phyloP scores from a whole-genome alignment of 805 yeast genomes.

The Blastobotrys chiropterorum region DNA sequence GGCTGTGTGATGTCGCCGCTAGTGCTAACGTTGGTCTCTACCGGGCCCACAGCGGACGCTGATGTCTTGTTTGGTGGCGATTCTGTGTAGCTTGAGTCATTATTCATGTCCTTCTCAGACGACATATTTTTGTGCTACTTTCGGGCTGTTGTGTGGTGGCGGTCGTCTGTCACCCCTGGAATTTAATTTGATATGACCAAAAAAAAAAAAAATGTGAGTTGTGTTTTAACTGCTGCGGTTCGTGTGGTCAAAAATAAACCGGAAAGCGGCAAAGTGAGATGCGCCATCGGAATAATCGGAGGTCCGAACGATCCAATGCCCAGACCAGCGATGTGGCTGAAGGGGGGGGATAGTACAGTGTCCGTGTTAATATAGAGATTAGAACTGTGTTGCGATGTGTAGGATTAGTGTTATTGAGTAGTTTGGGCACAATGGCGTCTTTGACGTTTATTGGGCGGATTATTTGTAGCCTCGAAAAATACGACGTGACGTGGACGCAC shows the following conservation, averaged over 20 bases:
- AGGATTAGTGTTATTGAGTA: neutral
- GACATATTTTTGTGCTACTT: no score
- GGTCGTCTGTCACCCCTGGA: neutral
- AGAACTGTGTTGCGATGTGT: no score
- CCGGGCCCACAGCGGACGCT: neutral
- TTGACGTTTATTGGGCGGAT: neutral
- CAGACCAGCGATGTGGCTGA: no score
- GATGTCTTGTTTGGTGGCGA: neutral
- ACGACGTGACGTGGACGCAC: no score
- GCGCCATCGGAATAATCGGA: neutral
- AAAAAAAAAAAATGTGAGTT: neutral
- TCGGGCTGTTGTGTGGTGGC: no score
- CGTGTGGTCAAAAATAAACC: neutral
- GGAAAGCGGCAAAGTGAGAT: neutral
- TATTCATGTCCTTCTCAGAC: neutral
- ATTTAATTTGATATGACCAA: no score
- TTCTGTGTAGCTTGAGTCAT: neutral
- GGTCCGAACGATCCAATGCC: no score
- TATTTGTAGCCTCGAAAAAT: no score
- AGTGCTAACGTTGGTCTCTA: neutral
- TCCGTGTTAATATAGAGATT: no score
- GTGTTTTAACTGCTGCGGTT: no score
- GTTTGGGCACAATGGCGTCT: neutral
- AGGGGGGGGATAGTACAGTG: no score
- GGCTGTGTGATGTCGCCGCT: slow-evolving; percentile 2